Percentiles rank a stretch among this genome's conserved stretches.
These are phyloP conservation scores for Fusarium sp. DNA, from an alignment of 2,329 filamentous ascomycete genomes.

Conservation along the genomic window DNA sequence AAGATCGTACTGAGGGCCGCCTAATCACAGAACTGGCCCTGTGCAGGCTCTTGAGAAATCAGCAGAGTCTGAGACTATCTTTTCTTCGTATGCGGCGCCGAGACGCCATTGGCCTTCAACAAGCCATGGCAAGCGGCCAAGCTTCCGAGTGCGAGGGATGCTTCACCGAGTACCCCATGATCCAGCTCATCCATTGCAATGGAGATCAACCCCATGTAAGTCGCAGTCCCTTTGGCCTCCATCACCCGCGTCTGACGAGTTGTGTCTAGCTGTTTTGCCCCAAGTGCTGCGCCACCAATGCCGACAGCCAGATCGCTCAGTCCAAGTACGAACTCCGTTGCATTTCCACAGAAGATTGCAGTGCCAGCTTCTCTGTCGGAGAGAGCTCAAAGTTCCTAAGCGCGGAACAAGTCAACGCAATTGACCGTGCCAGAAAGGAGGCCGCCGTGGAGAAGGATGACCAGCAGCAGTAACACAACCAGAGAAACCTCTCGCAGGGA, in stretches of 20 bases:
- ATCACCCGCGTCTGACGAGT: conserved; percentile 15
- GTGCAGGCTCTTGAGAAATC: conserved; percentile 13
- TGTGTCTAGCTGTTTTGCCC: conserved; percentile 71
- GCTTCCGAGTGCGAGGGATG: conserved; percentile 80
- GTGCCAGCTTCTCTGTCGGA: conserved; percentile 66
- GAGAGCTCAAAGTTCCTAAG: conserved; percentile 70
- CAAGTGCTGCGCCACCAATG: conserved; percentile 72
- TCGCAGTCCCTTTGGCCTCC: neutral
- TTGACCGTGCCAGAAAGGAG: conserved; percentile 79
- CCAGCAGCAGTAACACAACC: neutral
- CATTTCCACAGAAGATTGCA: conserved; percentile 76
- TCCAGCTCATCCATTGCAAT: conserved; percentile 76
- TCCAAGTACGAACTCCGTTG: conserved; percentile 77
- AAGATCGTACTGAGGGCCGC: conserved; percentile 1
- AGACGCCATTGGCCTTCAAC: conserved; percentile 54
- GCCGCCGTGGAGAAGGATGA: conserved; percentile 54
- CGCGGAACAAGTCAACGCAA: conserved; percentile 66
- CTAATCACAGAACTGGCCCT: conserved; percentile 37
- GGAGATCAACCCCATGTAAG: conserved; percentile 64
- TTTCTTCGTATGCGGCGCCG: conserved; percentile 19
- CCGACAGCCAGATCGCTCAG: conserved; percentile 75
- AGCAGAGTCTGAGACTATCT: conserved; percentile 11
- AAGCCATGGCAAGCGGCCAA: conserved; percentile 61
- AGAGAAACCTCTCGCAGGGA: neutral
- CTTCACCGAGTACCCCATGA: conserved; percentile 73